Conservation (phyloP, 495 filamentous ascomycete genomes). For the Xylaria curta region DNA sequence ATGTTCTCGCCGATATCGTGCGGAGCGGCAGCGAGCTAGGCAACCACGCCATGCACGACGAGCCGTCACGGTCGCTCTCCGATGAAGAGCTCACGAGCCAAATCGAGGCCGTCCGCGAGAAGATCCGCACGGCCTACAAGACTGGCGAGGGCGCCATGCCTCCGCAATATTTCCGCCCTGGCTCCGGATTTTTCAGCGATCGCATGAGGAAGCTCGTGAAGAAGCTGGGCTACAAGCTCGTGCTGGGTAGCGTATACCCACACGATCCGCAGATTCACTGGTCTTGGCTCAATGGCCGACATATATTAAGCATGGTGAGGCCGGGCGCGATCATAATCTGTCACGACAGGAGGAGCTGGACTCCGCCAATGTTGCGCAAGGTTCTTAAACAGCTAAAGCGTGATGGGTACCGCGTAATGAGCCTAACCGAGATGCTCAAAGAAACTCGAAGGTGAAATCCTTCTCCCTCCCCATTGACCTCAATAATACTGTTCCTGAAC, state of each 20-base stretch:
- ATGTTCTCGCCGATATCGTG: constrained; percentile 66
- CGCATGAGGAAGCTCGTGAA: constrained; percentile 65
- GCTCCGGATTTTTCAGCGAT: constrained; percentile 77
- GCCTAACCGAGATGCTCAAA: constrained; percentile 67
- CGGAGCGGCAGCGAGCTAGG: constrained; percentile 71
- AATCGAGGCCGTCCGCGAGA: constrained; percentile 52
- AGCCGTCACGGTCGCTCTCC: constrained; percentile 62
- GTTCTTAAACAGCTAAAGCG: constrained; percentile 73
- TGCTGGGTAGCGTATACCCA: constrained; percentile 83
- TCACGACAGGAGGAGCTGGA: constrained; percentile 83
- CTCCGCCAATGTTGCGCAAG: constrained; percentile 71
- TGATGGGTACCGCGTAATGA: constrained; percentile 72
- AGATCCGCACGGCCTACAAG: constrained; percentile 63
- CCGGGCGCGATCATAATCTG: constrained; percentile 81
- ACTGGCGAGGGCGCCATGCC: constrained; percentile 44
- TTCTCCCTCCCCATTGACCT: background rate
- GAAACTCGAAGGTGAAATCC: constrained; percentile 28
- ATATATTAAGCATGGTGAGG: constrained; percentile 77
- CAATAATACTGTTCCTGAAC: background rate
- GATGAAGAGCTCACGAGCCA: constrained; percentile 49
- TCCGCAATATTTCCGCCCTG: constrained; percentile 74
- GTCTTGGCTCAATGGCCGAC: constrained; percentile 72
- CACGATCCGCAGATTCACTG: constrained; percentile 81
- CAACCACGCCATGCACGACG: constrained; percentile 88
- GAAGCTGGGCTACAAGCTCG: constrained; percentile 66